Conservation (phyloP, 202 grass and related monocot genomes). For the Carex sylvatica region DNA sequence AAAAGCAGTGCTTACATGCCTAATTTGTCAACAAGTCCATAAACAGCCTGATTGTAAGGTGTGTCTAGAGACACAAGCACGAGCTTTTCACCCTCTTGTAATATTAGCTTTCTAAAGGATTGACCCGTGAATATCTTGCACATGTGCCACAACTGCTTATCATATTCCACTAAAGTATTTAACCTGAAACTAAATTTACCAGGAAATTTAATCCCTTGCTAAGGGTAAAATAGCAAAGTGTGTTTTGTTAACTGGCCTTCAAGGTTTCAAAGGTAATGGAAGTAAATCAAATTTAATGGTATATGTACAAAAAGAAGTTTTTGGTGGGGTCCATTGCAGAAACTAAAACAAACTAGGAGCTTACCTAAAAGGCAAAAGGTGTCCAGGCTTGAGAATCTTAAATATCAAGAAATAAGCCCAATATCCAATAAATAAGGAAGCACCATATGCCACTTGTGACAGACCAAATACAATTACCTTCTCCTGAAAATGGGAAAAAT, state of each 20-base stretch:
- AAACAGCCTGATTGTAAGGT: conserved; percentile 92
- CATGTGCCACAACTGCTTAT: conserved; percentile 89
- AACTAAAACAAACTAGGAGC: conserved; percentile 19
- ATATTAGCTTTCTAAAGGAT: conserved; percentile 81
- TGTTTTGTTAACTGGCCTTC: conserved; percentile 9
- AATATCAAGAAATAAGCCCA: conserved; percentile 78
- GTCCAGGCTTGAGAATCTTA: conserved; percentile 29
- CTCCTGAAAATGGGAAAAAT: conserved; percentile 47
- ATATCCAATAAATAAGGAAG: conserved; percentile 74
- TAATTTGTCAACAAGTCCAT: conserved; percentile 94
- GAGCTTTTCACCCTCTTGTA: conserved; percentile 97
- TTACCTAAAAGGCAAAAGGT: conserved; percentile 82
- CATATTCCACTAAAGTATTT: conserved; percentile 57
- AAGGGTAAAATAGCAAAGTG: not conserved
- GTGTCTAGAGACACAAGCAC: conserved; percentile 93
- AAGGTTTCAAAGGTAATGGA: not conserved
- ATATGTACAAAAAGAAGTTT: conserved; percentile 21
- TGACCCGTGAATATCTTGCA: conserved; percentile 93
- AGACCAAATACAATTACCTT: conserved; percentile 82
- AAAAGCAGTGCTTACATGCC: conserved; percentile 41
- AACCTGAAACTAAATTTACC: conserved; percentile 48
- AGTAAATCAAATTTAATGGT: conserved; percentile 20
- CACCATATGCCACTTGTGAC: conserved; percentile 73
- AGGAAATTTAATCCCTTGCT: not conserved
- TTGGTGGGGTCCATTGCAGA: conserved; percentile 5